Evolutionary conservation across 1,284 basidiomycete species (phyloP).

Genomic region (Sanghuangporus baumii): DNA sequence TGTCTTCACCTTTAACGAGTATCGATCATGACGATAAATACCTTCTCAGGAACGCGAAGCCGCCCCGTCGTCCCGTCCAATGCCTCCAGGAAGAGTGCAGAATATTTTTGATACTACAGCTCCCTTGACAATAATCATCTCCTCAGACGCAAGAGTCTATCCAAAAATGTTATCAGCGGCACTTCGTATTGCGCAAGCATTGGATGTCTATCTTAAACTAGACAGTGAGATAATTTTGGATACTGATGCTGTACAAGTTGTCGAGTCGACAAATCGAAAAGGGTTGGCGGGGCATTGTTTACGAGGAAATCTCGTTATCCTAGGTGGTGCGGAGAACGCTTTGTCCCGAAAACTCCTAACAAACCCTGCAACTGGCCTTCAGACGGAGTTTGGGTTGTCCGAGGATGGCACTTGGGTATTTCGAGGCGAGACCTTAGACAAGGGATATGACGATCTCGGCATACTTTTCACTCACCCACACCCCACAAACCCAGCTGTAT

Average conservation of each 20-base stretch:
- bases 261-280: not conserved
- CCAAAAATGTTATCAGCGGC: conserved; percentile 43
- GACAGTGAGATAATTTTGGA: conserved; percentile 56
- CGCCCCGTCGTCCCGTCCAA: conserved; percentile 35
- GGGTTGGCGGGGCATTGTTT: conserved; percentile 17
- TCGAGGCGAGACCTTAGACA: not conserved
- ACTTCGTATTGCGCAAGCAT: conserved; percentile 58
- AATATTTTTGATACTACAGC: conserved; percentile 48
- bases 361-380: not conserved
- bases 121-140: conserved; percentile 52
- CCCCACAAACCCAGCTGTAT: conserved; percentile 34
- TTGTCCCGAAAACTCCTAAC: conserved; percentile 14
- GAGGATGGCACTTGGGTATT: conserved; percentile 1
- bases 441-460: conserved; percentile 31
- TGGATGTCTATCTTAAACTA: conserved; percentile 64
- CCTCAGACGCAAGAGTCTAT: conserved; percentile 26
- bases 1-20: not conserved
- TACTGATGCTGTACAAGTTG: conserved; percentile 30
- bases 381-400: conserved; percentile 9
- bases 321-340: conserved; percentile 31
- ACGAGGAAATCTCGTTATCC: conserved; percentile 44
- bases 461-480: conserved; percentile 68
- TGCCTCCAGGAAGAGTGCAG: conserved; percentile 12
- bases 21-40: not conserved
- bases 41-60: conserved; percentile 11